These are phyloP conservation scores for Sporisorium graminicola DNA, from an alignment of 1,284 basidiomycete species.

Conservation along the genomic window DNA sequence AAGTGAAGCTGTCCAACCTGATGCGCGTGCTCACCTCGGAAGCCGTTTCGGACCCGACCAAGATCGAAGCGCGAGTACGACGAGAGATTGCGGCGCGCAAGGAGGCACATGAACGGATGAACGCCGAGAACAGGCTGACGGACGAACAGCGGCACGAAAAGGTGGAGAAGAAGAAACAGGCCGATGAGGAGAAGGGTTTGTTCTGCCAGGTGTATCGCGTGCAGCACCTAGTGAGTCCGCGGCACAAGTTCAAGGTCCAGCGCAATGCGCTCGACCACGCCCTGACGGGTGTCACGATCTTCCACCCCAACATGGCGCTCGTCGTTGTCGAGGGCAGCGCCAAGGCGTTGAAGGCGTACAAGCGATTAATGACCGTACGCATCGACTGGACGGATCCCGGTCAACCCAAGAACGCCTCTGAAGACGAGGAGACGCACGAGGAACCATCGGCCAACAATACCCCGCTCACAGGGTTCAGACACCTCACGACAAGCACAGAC, in stretches of 20 bases:
- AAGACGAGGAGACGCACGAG: conserved; percentile 63
- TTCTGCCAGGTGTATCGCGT: conserved; percentile 87
- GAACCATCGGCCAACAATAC: conserved; percentile 20
- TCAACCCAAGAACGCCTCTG: conserved; percentile 72
- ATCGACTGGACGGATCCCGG: conserved; percentile 92
- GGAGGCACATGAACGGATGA: conserved; percentile 90
- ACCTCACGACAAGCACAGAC: conserved; percentile 19
- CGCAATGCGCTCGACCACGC: conserved; percentile 93
- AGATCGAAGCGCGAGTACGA: conserved; percentile 93
- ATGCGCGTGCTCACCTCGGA: conserved; percentile 98
- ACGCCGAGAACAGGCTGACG: conserved; percentile 88
- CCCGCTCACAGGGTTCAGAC: conserved; percentile 59
- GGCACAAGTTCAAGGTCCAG: conserved; percentile 95
- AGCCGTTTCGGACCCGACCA: conserved; percentile 95
- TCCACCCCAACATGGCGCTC: conserved; percentile 87
- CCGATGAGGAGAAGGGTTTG: conserved; percentile 85
- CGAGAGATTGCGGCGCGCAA: conserved; percentile 91
- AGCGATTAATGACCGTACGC: conserved; percentile 85
- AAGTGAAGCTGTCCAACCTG: conserved; percentile 94
- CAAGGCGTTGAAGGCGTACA: conserved; percentile 89
- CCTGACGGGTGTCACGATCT: conserved; percentile 88
- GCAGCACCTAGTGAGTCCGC: conserved; percentile 87
- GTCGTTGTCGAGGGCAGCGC: conserved; percentile 92
- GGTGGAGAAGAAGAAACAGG: conserved; percentile 73
- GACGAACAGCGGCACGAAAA: conserved; percentile 90